Evolutionary conservation across 306 rosid species (phyloP).

Genomic region (Lithocarpus polystachyus): DNA sequence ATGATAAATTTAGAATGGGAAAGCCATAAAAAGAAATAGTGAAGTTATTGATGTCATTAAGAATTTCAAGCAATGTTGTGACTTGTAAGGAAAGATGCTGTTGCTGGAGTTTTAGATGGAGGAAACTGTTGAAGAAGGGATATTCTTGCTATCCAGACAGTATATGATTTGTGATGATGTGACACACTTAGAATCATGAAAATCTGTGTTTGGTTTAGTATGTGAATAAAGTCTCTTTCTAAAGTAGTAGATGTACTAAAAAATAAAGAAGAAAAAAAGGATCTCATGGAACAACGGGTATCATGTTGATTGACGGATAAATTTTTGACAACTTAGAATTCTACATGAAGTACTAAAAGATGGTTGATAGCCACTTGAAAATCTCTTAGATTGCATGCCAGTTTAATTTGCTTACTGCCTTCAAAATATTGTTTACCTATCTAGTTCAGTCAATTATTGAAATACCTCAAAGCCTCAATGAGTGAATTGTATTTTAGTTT

Average conservation of each 20-base stretch:
- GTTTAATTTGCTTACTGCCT: neutral
- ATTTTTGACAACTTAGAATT: neutral
- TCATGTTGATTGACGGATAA: neutral
- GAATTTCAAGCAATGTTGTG: too few species aligned
- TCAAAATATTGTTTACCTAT: constrained; percentile 1
- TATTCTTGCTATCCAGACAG: too few species aligned
- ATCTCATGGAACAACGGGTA: neutral
- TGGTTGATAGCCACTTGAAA: neutral
- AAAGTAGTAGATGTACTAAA: too few species aligned
- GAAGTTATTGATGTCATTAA: neutral
- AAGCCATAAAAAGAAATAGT: neutral
- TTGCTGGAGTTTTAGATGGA: neutral
- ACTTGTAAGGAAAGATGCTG: neutral
- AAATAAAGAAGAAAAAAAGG: neutral
- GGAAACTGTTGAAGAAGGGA: neutral
- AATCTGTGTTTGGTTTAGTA: neutral
- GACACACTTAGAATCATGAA: neutral
- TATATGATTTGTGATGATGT: too few species aligned
- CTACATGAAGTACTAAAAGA: neutral
- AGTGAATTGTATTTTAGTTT: neutral
- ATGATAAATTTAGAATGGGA: neutral
- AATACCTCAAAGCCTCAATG: constrained; percentile 9
- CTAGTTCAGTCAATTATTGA: constrained; percentile 6
- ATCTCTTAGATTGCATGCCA: neutral
- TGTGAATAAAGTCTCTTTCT: neutral